Conservation (phyloP, 331 rosid genomes). For the Malus hybrid region DNA sequence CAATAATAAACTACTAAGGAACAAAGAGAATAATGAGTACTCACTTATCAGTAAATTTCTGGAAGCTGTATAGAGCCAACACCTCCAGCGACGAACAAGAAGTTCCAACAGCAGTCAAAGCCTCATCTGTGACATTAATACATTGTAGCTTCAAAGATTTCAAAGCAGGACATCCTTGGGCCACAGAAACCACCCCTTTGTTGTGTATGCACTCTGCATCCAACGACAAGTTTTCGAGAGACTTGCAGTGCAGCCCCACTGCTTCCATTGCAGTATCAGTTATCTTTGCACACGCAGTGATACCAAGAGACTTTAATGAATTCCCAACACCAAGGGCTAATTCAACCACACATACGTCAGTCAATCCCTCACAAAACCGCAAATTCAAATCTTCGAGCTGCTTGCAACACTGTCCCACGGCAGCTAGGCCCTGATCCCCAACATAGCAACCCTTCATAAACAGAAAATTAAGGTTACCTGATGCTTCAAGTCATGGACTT, state of each 20-base stretch:
- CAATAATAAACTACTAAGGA: not conserved
- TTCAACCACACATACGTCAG: slow-evolving; percentile 61
- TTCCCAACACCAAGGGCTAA: slow-evolving; percentile 62
- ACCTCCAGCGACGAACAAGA: slow-evolving; percentile 57
- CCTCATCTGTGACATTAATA: slow-evolving; percentile 77
- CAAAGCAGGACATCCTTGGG: slow-evolving; percentile 67
- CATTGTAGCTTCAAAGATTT: slow-evolving; percentile 84
- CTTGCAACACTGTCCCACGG: slow-evolving; percentile 78
- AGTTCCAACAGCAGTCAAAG: slow-evolving; percentile 72
- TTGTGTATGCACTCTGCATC: slow-evolving; percentile 82
- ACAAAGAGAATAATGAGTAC: slow-evolving; percentile 4
- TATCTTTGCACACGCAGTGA: slow-evolving; percentile 88
- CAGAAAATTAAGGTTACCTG: slow-evolving; percentile 1
- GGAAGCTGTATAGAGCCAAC: slow-evolving; percentile 78
- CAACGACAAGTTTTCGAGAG: slow-evolving; percentile 63
- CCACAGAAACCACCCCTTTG: slow-evolving; percentile 76
- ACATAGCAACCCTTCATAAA: slow-evolving; percentile 82
- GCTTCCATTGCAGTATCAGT: slow-evolving; percentile 75
- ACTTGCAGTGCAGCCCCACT: slow-evolving; percentile 62
- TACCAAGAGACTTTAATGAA: slow-evolving; percentile 74
- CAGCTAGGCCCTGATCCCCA: slow-evolving; percentile 83
- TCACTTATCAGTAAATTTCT: slow-evolving; percentile 81
- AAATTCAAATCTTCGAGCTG: slow-evolving; percentile 80
- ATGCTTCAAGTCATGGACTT: not conserved
- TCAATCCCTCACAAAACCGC: slow-evolving; percentile 93